phyloP scores from a whole-genome alignment of 345 rosid genomes.

The Eucalyptus curtisii region DNA sequence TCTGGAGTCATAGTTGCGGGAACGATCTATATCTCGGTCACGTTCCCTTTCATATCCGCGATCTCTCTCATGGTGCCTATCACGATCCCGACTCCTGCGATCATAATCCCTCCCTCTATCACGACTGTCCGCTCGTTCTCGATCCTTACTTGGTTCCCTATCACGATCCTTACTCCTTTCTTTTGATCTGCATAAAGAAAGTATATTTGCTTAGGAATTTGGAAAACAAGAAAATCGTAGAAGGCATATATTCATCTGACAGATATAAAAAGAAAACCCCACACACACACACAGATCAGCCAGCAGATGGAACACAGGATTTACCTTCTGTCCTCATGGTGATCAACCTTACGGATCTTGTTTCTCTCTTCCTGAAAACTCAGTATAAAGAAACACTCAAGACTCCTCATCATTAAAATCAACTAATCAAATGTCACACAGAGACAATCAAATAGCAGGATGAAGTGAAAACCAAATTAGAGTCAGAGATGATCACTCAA shows the following conservation, averaged over 20 bases:
- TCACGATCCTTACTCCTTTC: conserved; percentile 50
- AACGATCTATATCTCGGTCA: conserved; percentile 50
- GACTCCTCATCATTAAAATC: neutral
- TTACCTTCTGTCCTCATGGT: conserved; percentile 42
- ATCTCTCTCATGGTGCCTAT: conserved; percentile 65
- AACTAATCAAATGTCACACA: neutral
- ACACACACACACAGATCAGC: neutral
- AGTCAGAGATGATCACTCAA: neutral
- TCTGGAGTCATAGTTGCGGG: conserved; percentile 79
- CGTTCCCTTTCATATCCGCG: conserved; percentile 54
- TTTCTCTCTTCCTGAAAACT: conserved; percentile 70
- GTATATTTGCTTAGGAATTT: neutral
- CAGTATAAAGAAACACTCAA: conserved; percentile 11
- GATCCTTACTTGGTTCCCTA: conserved; percentile 61
- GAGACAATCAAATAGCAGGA: neutral
- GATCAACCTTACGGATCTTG: conserved; percentile 55
- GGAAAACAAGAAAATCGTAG: neutral
- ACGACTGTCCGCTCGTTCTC: conserved; percentile 54
- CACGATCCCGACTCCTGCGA: conserved; percentile 70
- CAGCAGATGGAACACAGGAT: neutral
- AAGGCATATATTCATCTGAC: neutral
- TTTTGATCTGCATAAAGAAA: conserved; percentile 43
- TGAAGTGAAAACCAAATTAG: neutral
- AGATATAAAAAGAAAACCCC: neutral
- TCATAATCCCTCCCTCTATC: conserved; percentile 82